Conservation (phyloP, 306 rosid genomes). For the Acmispon strigosus region DNA sequence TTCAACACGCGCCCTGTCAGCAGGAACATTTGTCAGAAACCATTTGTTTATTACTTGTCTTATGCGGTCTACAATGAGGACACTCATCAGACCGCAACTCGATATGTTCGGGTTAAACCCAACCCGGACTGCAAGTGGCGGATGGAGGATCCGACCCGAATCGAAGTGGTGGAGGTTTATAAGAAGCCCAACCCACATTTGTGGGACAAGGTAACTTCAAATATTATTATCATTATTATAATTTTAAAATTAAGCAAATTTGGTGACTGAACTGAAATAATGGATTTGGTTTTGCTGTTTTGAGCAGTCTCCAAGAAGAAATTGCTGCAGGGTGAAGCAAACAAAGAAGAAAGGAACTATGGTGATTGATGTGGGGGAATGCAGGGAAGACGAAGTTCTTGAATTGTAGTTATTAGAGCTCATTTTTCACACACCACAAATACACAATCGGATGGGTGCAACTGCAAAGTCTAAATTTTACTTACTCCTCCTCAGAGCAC, state of each 20-base stretch:
- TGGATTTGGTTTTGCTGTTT: conserved; percentile 7
- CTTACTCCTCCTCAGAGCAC: not conserved
- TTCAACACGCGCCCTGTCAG: conserved; percentile 52
- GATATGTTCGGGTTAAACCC: conserved; percentile 19
- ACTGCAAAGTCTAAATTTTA: not conserved
- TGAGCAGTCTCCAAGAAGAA: conserved; percentile 66
- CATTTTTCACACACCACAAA: not conserved
- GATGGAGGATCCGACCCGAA: conserved; percentile 47
- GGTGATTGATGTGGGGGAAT: conserved; percentile 51
- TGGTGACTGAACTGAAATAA: not conserved
- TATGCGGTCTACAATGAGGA: not conserved
- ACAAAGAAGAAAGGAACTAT: conserved; percentile 32
- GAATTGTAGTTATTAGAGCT: conserved; percentile 36
- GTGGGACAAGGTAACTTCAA: conserved; percentile 58
- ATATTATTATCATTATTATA: too few species aligned
- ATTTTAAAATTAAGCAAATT: too few species aligned
- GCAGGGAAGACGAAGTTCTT: conserved; percentile 46
- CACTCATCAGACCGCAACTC: conserved; percentile 20
- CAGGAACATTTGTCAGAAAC: conserved; percentile 45
- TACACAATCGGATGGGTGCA: too few species aligned
- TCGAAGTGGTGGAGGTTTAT: conserved; percentile 30
- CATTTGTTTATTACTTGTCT: conserved; percentile 44
- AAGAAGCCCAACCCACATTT: conserved; percentile 45
- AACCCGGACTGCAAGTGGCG: conserved; percentile 49
- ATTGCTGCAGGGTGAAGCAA: conserved; percentile 48